Percentiles rank a stretch among this genome's conserved stretches.
Evolutionary conservation across 2,329 filamentous ascomycete genomes (phyloP).

Genomic region (Sordariomycetes sp.): DNA sequence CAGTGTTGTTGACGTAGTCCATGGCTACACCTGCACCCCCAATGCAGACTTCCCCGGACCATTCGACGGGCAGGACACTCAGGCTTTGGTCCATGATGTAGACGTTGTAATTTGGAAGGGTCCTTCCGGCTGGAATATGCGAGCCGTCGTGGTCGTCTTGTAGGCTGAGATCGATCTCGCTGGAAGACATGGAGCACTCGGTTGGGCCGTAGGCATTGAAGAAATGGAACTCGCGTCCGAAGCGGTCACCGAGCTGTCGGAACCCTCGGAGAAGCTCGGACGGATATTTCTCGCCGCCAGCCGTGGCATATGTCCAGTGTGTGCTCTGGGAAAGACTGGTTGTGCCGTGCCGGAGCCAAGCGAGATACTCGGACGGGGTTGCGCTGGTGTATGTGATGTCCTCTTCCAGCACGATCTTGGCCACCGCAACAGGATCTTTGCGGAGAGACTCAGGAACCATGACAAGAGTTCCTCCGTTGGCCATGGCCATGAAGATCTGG

Average conservation of each 20-base stretch:
- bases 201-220: slow-evolving; percentile 20
- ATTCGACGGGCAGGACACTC: slow-evolving; percentile 23
- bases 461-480: slow-evolving; percentile 20
- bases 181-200: slow-evolving; percentile 11
- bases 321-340: not conserved
- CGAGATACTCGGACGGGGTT: slow-evolving; percentile 24
- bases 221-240: slow-evolving; percentile 4
- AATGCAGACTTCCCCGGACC: slow-evolving; percentile 18
- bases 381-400: slow-evolving; percentile 19
- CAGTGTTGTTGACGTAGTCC: slow-evolving; percentile 24
- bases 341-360: slow-evolving; percentile 11
- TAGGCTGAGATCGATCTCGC: not conserved
- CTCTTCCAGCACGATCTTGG: slow-evolving; percentile 17
- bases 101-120: slow-evolving; percentile 15
- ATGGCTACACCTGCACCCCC: slow-evolving; percentile 16
- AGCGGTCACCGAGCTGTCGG: not conserved
- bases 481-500: slow-evolving; percentile 21
- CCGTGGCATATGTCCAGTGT: slow-evolving; percentile 6
- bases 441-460: slow-evolving; percentile 17
- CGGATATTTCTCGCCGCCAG: slow-evolving; percentile 10
- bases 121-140: not conserved
- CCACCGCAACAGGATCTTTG: slow-evolving; percentile 20
- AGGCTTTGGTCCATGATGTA: slow-evolving; percentile 24
- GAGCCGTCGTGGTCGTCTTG: not conserved
- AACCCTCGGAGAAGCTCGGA: slow-evolving; percentile 6